A percentile compares a stretch with the other conserved stretches of the same genome.
Evolutionary conservation across 371 early-diverging fungal genomes (phyloP).

Genomic region (Mucor mucedo): DNA sequence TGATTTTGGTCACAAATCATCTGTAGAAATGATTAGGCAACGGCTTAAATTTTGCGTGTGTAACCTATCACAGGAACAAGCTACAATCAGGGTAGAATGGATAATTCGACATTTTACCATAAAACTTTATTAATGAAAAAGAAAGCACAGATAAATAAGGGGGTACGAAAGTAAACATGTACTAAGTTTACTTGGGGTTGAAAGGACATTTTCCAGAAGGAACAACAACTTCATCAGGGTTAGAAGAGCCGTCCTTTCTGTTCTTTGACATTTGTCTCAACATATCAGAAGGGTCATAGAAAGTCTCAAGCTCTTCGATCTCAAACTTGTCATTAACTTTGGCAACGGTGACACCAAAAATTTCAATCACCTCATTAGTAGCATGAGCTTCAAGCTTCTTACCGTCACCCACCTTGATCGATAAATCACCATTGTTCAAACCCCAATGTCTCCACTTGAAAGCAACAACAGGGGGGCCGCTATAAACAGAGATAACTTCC

Average conservation of each 20-base stretch:
- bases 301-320: conserved; percentile 51
- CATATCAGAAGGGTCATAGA: conserved; percentile 50
- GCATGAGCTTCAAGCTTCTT: conserved; percentile 46
- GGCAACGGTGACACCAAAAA: conserved; percentile 51
- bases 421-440: conserved; percentile 44
- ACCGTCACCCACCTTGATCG: conserved; percentile 41
- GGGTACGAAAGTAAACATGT: neutral
- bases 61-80: neutral
- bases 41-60: neutral
- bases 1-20: too few relatives aligned
- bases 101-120: neutral
- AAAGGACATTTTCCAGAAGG: conserved; percentile 45
- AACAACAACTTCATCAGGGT: conserved; percentile 6
- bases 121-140: neutral
- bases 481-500: conserved; percentile 55
- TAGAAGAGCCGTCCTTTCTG: conserved; percentile 17
- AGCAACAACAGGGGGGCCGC: conserved; percentile 53
- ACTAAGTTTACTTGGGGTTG: conserved; percentile 26
- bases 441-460: conserved; percentile 65
- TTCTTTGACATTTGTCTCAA: conserved; percentile 54
- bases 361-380: conserved; percentile 45
- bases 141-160: neutral
- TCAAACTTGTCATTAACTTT: conserved; percentile 49
- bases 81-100: neutral
- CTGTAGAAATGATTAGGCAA: too few relatives aligned